Conservation (phyloP, 2,329 filamentous ascomycete species). For the Plenodomus biglobosus region DNA sequence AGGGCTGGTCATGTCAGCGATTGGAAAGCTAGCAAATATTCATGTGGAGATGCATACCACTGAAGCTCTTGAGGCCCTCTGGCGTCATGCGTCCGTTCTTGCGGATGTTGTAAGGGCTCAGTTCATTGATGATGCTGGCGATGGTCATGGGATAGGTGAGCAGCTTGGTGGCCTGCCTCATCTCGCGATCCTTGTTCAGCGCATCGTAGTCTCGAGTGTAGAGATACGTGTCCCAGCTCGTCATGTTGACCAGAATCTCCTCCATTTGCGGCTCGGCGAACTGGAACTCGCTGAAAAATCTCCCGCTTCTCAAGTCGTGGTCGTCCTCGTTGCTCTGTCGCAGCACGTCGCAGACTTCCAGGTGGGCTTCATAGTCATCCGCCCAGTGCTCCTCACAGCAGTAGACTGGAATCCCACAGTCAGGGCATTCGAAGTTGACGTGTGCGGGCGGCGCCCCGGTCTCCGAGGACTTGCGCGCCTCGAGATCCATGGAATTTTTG, state of each 20-base stretch:
- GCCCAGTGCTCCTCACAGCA: constrained; percentile 95
- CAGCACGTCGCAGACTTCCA: constrained; percentile 89
- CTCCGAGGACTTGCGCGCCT: constrained; percentile 59
- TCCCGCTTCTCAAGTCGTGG: constrained; percentile 86
- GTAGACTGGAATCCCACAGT: constrained; percentile 91
- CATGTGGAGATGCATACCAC: constrained; percentile 61
- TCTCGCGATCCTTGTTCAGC: constrained; percentile 83
- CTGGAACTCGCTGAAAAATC: constrained; percentile 90
- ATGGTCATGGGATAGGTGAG: constrained; percentile 93
- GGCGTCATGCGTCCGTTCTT: constrained; percentile 73
- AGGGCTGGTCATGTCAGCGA: constrained; percentile 61
- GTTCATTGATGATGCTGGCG: constrained; percentile 86
- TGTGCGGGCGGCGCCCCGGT: constrained; percentile 70
- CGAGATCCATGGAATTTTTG: constrained; percentile 64
- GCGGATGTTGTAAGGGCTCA: constrained; percentile 87
- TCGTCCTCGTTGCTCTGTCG: constrained; percentile 97
- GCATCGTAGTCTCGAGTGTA: constrained; percentile 91
- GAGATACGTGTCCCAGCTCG: constrained; percentile 96
- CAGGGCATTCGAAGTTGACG: constrained; percentile 91
- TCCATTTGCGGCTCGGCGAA: constrained; percentile 89
- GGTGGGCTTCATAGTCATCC: constrained; percentile 89
- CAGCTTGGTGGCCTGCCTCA: constrained; percentile 90
- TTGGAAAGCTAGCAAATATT: no score
- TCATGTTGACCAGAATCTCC: constrained; percentile 93
- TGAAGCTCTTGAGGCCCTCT: constrained; percentile 92